phyloP scores from a whole-genome alignment of 768 basidiomycete genomes.

The Hemileccinum impolitum region DNA sequence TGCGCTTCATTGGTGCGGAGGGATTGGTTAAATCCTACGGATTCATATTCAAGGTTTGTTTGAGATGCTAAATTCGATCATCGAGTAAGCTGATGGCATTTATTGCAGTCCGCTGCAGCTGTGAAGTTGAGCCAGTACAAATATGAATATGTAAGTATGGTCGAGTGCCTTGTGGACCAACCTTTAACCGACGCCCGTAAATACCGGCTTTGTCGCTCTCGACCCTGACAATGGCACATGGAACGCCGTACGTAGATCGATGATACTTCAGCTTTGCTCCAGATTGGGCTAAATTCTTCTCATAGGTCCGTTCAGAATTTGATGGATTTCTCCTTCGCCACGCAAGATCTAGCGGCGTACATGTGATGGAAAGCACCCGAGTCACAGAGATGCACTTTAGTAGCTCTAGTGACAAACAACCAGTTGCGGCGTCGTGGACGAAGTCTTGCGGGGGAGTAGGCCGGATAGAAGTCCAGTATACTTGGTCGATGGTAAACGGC shows the following conservation, averaged over 20 bases:
- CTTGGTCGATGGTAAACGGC: neutral
- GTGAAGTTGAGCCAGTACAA: constrained; percentile 3
- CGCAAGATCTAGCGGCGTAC: neutral
- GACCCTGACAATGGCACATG: neutral
- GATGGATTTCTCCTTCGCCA: neutral
- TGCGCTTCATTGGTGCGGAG: neutral
- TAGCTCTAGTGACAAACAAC: neutral
- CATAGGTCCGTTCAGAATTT: neutral
- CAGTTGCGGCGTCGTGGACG: neutral
- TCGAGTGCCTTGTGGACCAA: neutral
- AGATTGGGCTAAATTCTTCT: neutral
- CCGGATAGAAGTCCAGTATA: neutral
- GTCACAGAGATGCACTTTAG: neutral
- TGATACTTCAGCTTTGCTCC: neutral
- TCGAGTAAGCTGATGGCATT: neutral
- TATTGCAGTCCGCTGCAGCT: neutral
- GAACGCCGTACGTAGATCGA: neutral
- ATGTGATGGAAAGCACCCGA: neutral
- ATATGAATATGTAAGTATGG: constrained; percentile 34
- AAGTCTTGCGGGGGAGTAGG: neutral
- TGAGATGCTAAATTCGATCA: neutral
- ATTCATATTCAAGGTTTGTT: neutral
- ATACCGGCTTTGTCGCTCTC: neutral
- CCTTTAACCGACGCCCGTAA: neutral
- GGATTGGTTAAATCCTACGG: neutral